Evolutionary conservation across 768 basidiomycete species (phyloP).

Genomic region (Phlebiopsis gigantea): DNA sequence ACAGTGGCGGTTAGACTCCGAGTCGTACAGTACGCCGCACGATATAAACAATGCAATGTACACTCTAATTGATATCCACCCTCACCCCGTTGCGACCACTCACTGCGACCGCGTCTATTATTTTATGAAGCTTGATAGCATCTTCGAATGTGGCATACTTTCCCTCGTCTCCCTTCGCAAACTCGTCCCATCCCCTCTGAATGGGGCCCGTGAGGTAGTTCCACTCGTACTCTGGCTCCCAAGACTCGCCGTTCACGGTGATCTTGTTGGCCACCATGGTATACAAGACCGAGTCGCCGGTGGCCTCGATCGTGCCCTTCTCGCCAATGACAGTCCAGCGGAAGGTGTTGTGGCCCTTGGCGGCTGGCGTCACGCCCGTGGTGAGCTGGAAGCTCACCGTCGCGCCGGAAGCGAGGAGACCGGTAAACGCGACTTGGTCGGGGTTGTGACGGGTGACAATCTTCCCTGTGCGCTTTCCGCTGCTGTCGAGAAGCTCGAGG

Average conservation of each 20-base stretch:
- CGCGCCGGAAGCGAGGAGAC: constrained; percentile 26
- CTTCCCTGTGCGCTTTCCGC: constrained; percentile 22
- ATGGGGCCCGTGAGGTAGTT: background rate
- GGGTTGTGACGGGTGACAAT: constrained; percentile 12
- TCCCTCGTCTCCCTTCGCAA: background rate
- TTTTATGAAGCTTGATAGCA: constrained; percentile 19
- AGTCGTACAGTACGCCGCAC: no score
- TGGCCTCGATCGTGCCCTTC: constrained; percentile 23
- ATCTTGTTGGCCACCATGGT: background rate
- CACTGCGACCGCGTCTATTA: constrained; percentile 14
- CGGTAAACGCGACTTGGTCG: constrained; percentile 26
- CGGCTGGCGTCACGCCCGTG: background rate
- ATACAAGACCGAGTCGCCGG: background rate
- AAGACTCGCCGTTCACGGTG: background rate
- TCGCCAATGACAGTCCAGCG: constrained; percentile 32
- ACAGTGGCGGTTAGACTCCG: no score
- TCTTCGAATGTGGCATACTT: constrained; percentile 17
- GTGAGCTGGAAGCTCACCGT: constrained; percentile 20
- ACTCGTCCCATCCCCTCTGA: constrained; percentile 1
- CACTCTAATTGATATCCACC: no score
- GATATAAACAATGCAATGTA: no score
- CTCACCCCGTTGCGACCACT: background rate
- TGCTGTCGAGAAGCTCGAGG: background rate
- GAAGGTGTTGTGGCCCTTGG: constrained; percentile 24
- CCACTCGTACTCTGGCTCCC: background rate